Base-by-base conservation (phyloP, 345 rosid genomes). In the Populus tremula region DNA sequence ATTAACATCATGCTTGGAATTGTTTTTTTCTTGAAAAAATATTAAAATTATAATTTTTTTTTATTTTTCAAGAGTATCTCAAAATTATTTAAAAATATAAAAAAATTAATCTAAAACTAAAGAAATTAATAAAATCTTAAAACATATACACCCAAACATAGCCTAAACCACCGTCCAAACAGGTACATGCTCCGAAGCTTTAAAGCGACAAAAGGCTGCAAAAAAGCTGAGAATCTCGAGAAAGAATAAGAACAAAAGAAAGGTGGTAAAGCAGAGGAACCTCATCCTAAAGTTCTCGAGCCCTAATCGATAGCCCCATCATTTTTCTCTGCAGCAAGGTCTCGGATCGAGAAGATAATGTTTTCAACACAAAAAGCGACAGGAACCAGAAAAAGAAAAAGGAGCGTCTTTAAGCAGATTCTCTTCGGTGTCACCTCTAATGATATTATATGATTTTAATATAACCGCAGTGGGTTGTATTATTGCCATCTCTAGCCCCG, bases 281-380 rank as follows among this genome's bases (percentile, higher is more conserved):
- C 62, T 13, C 74, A 77, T 70, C 80, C 80, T 70, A 43, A 77
- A 70, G 75, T 61, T 20, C 62, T 69, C 59, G 25, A 49, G 61
- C 74, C 74, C 79, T 77, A 77, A 77, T 70, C 63, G 80, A 77
- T 62, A 70, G 69, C 70, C 70, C 62, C 50, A 70, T 77, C 75
- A 70, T 77, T 70, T 5, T 36, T 68, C 68, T 43, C 33, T 41
- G 49, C 69, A 43, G 70, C 27, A 39, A 7, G 39, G 53, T 69
- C 54, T 27, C 54, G 41, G 45, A 17, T 2, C 23, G 21, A n/a
- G 49, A 27, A 69, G 23, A 36, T 23, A 29, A 21, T 39, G 31
- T 68, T n/a, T 11, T 25, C 71, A 6, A 38, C 13, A 13, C 29
- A 39, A 39, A 43, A 43, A 7, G 47, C 5, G 27, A 43, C 39